Conservation (phyloP, 257 asterid genomes). For the Solanum paucissectum region DNA sequence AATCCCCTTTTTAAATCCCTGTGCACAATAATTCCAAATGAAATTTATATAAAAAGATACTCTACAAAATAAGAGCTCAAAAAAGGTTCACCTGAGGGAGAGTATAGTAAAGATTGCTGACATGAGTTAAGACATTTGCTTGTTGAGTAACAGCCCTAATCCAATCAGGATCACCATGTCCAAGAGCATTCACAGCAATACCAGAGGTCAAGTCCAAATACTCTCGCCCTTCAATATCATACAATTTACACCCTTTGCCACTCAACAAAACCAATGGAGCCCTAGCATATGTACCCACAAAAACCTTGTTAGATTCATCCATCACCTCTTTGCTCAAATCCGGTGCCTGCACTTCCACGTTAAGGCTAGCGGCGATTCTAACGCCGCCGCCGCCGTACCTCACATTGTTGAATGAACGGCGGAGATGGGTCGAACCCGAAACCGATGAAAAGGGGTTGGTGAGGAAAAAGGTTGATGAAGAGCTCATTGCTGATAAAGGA, state of each 20-base stretch:
- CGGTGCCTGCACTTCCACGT: slow-evolving; percentile 31
- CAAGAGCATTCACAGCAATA: slow-evolving; percentile 88
- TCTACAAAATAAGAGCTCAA: not conserved
- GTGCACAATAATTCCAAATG: not conserved
- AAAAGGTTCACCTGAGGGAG: slow-evolving; percentile 51
- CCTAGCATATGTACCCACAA: slow-evolving; percentile 89
- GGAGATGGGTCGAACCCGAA: slow-evolving; percentile 10
- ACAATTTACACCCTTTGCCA: slow-evolving; percentile 77
- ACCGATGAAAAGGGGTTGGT: slow-evolving; percentile 7
- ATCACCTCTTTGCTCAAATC: slow-evolving; percentile 32
- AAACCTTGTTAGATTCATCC: slow-evolving; percentile 53
- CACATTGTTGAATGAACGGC: slow-evolving; percentile 5
- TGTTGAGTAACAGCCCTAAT: slow-evolving; percentile 55
- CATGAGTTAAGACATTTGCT: slow-evolving; percentile 60
- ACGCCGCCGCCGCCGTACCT: not conserved
- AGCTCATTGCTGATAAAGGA: slow-evolving; percentile 20
- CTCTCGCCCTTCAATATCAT: slow-evolving; percentile 79
- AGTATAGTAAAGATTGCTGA: slow-evolving; percentile 67
- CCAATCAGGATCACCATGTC: slow-evolving; percentile 90
- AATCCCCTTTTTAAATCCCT: not conserved
- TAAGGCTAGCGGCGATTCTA: slow-evolving; percentile 31
- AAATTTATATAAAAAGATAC: not conserved
- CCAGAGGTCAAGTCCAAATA: slow-evolving; percentile 83
- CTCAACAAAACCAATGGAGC: slow-evolving; percentile 50
- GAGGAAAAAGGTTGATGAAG: slow-evolving; percentile 15